Evolutionary conservation across 2,329 filamentous ascomycete species (phyloP).

Genomic region (Bipolaris cookei): DNA sequence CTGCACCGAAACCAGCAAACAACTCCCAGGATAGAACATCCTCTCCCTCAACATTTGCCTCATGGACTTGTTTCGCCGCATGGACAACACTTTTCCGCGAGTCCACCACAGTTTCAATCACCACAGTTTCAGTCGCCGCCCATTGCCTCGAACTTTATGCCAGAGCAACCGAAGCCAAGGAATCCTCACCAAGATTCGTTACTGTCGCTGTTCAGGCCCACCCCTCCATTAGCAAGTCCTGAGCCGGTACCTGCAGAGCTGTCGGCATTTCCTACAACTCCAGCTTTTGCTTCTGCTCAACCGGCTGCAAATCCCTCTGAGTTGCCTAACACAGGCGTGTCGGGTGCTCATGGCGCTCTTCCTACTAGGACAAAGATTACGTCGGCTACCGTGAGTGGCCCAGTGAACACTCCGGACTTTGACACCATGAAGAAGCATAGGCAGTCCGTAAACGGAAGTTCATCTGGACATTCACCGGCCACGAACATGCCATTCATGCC

Average conservation of each 20-base stretch:
- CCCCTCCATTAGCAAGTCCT: constrained; percentile 32
- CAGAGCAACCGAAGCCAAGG: constrained; percentile 46
- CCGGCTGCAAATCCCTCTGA: constrained; percentile 26
- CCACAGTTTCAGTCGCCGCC: constrained; percentile 38
- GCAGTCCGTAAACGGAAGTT: constrained; percentile 31
- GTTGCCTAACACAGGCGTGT: constrained; percentile 25
- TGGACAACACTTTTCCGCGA: constrained; percentile 29
- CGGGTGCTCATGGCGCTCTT: constrained; percentile 28
- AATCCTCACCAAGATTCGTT: constrained; percentile 55
- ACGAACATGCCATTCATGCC: constrained; percentile 36
- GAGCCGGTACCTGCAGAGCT: constrained; percentile 55
- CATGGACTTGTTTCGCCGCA: constrained; percentile 37
- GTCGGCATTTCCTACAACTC: constrained; percentile 52
- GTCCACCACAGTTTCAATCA: constrained; percentile 40
- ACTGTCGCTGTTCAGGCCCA: constrained; percentile 53
- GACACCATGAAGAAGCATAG: constrained; percentile 46
- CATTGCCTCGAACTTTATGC: constrained; percentile 29
- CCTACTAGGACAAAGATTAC: constrained; percentile 37
- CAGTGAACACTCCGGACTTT: constrained; percentile 52
- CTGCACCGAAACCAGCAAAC: constrained; percentile 27
- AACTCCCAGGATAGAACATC: constrained; percentile 33
- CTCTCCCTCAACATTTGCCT: constrained; percentile 27
- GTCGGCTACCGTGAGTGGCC: constrained; percentile 51
- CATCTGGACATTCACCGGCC: constrained; percentile 40
- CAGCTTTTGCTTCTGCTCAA: constrained; percentile 35